Evolutionary conservation across 257 asterid genomes (phyloP).

Genomic region (Nicotiana sylvestris): DNA sequence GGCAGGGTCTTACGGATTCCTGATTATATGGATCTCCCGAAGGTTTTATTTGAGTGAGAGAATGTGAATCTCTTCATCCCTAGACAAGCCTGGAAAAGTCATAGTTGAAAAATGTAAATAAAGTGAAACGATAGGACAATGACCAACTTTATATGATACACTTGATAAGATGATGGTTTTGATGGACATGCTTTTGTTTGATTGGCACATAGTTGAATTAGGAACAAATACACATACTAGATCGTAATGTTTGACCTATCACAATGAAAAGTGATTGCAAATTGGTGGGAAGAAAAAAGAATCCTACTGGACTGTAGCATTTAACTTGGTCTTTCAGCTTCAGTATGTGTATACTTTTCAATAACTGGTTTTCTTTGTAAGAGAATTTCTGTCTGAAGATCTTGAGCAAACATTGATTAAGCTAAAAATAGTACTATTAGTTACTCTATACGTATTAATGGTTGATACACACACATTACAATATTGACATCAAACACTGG

Average conservation of each 20-base stretch:
- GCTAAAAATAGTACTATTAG: background rate
- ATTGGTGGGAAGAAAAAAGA: background rate
- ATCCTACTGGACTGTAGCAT: background rate
- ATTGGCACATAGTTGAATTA: background rate
- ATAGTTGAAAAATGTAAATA: background rate
- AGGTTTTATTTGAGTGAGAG: slow-evolving; percentile 30
- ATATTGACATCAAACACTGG: background rate
- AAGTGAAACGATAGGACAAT: background rate
- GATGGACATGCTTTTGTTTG: background rate
- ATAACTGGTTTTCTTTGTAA: background rate
- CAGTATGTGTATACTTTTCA: background rate
- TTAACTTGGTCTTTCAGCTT: background rate
- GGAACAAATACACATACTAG: background rate
- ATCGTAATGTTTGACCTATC: background rate
- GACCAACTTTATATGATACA: background rate
- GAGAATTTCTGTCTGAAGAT: slow-evolving; percentile 1
- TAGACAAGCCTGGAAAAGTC: slow-evolving; percentile 46
- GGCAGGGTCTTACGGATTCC: slow-evolving; percentile 41
- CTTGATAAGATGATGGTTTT: background rate
- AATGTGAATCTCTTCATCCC: slow-evolving; percentile 49
- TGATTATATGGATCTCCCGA: slow-evolving; percentile 61
- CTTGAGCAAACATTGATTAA: background rate
- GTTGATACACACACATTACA: background rate
- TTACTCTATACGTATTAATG: background rate
- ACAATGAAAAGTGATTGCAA: background rate